Evolutionary conservation across 2,329 filamentous ascomycete genomes (phyloP).

Genomic region (Diaporthe australafricana): DNA sequence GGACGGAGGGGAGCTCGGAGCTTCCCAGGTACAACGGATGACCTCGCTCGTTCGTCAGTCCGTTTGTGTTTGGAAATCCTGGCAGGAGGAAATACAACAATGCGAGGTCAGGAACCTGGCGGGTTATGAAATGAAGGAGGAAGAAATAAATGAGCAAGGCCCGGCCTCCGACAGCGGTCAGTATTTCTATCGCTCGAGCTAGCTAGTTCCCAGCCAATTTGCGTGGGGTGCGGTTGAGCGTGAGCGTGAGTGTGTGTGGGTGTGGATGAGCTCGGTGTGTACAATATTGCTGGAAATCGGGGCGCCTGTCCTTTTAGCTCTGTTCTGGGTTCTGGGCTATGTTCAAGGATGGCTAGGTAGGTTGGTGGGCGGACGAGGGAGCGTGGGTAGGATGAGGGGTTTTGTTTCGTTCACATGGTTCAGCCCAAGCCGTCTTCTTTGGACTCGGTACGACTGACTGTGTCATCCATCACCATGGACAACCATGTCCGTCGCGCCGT

Average conservation of each 20-base stretch:
- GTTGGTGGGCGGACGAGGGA: neutral
- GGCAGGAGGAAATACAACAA: neutral
- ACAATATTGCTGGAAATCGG: neutral
- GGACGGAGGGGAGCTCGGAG: constrained; percentile 24
- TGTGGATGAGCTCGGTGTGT: neutral
- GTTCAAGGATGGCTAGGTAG: constrained; percentile 3
- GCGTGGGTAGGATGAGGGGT: constrained; percentile 28
- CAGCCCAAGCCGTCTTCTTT: constrained; percentile 19
- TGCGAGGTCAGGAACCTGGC: neutral
- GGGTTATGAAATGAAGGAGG: neutral
- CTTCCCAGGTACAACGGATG: constrained; percentile 6
- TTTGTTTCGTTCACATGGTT: constrained; percentile 31
- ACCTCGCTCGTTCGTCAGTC: neutral
- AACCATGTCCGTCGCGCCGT: neutral
- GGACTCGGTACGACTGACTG: constrained; percentile 1
- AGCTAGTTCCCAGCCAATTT: neutral
- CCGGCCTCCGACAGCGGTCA: constrained; percentile 31
- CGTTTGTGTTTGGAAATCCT: neutral
- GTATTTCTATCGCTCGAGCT: constrained; percentile 19
- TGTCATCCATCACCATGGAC: neutral
- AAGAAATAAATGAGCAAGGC: constrained; percentile 4
- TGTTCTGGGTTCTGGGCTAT: neutral
- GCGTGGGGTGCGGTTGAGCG: constrained; percentile 10
- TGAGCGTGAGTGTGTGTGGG: neutral
- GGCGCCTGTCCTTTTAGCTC: constrained; percentile 20